Evolutionary conservation across 164 flowering plant genomes (phyloP).

Genomic region (Nymphaea thermarum): DNA sequence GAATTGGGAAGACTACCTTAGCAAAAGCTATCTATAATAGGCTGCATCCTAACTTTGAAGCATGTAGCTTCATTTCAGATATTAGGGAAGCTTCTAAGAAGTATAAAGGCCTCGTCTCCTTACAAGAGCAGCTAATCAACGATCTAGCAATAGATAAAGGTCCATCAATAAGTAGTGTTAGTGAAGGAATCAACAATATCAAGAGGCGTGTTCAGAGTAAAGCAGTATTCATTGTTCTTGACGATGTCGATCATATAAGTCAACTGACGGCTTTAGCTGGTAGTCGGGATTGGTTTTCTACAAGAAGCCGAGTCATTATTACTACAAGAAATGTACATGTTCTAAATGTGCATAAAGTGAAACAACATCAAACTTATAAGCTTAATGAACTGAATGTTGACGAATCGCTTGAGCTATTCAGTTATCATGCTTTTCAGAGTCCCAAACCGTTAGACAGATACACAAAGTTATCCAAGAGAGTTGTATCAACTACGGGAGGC

Average conservation of each 20-base stretch:
- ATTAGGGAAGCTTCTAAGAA: conserved; percentile 13
- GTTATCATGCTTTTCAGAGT: conserved; percentile 15
- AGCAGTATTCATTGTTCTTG: conserved; percentile 23
- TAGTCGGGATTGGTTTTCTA: conserved; percentile 12
- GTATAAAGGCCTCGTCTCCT: conserved; percentile 9
- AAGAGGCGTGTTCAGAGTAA: conserved; percentile 6
- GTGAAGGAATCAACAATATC: conserved; percentile 2
- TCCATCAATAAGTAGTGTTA: neutral
- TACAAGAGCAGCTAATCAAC: conserved; percentile 15
- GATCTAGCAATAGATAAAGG: conserved; percentile 9
- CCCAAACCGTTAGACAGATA: conserved; percentile 10
- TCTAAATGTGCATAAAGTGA: conserved; percentile 5
- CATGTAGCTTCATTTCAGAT: conserved; percentile 27
- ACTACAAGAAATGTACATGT: conserved; percentile 25
- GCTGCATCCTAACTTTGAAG: conserved; percentile 16
- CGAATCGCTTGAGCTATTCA: conserved; percentile 15
- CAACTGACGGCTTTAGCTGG: conserved; percentile 20
- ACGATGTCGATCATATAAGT: conserved; percentile 23
- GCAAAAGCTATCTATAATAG: conserved; percentile 34
- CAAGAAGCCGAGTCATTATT: conserved; percentile 28
- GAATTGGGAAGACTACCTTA: conserved; percentile 48
- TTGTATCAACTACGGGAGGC: conserved; percentile 24
- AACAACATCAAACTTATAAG: conserved; percentile 11
- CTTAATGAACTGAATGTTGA: conserved; percentile 11
- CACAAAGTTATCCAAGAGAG: conserved; percentile 13